Evolutionary conservation across 1,284 basidiomycete genomes (phyloP), one percentile per base, ranked within the genome.

Genomic region (Termitomyces sp.): DNA sequence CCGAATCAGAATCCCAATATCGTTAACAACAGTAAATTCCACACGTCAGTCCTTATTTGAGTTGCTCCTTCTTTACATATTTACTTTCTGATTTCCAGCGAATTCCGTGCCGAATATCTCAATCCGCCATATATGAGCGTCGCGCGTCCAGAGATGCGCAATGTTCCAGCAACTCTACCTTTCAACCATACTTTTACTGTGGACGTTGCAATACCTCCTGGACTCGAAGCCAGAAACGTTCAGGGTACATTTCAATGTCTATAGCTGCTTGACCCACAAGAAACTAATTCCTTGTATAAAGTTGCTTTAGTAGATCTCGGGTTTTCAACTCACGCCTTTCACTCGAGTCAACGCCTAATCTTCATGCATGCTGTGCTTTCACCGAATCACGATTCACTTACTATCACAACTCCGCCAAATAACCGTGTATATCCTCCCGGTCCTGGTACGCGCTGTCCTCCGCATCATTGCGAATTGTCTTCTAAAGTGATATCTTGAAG

Each of bases 401-500:
- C 68, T 1, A 68, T 81, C 56, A 67, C 59, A 8, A 74, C 68
- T 24, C 80, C 78, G 5, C 76, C 76, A 2, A 75, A 71, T 52
- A 72, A 73, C 52, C 67, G 71, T 12, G 70, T 81, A 31, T 79
- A 77, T 61, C 78, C 78, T 9, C 77, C 80, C 21, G 82, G 81
- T 7, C 80, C 79, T 21, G 82, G 71, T 58, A 43, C 3, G 41
- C 19, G 15, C 2, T 19, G 3, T 36, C 26, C 26, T 8, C 1
- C 24, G 6, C 12, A 7, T 17, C 21, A 12, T 39, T 10, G n/a
- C 13, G 15, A 7, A 15, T 13, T 3, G 10, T 34, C 12, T n/a
- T 31, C n/a, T 24, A 5, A 21, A 43, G 17, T 42, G 51, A 26
- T 7, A 17, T 15, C 19, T 15, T 4, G 8, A 21, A 57, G 52